Evolutionary conservation across 2,329 filamentous ascomycete species (phyloP), one percentile per base, ranked within the genome.

Genomic region (Cytospora mali): DNA sequence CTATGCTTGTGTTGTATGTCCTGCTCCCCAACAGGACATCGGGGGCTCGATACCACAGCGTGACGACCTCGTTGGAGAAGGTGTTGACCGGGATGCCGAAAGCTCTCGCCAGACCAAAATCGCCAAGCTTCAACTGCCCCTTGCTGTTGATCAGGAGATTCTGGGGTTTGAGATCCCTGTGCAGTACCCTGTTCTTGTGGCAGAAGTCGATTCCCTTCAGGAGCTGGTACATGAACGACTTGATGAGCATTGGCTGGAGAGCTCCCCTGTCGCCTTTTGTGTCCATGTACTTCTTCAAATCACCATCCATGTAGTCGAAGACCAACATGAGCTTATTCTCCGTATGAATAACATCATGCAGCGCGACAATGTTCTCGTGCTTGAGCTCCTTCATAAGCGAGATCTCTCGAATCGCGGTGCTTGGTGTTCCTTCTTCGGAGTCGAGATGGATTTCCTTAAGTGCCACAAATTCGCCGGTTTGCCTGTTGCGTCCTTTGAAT

Each of bases 261-360:
- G 93, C 92, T 66, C 95, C 94, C 58, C 93, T 86, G 70, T 97
- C 92, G 71, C 93, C 93, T 63, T 93, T 85, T 7, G 89, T 91
- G 75, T 99, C 95, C 95, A 99, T 99, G 78, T 97, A 98, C 74
- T 96, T 92, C 82, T 99, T 99, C 13, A 99, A 81, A 73, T 99
- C 95, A 74, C 93, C 93, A 77, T 99, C 95, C 94, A 99, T 97
- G 77, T 89, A 97, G 77, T 99, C 95, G 71, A 99, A 99, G 11
- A 99, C 95, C 48, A 99, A 88, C 95, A 99, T 99, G 62, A 99
- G 87, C 77, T 99, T 99, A 80, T 98, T 99, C 81, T 99, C 95
- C 63, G 95, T 99, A 77, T 99, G 95, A 72, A 99, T 98, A 62
- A 99, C 95, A 82, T 99, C 95, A 83, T 98, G 92, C 6, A 99